phyloP scores from a whole-genome alignment of 495 filamentous ascomycete genomes.

The Rostrohypoxylon terebratum region DNA sequence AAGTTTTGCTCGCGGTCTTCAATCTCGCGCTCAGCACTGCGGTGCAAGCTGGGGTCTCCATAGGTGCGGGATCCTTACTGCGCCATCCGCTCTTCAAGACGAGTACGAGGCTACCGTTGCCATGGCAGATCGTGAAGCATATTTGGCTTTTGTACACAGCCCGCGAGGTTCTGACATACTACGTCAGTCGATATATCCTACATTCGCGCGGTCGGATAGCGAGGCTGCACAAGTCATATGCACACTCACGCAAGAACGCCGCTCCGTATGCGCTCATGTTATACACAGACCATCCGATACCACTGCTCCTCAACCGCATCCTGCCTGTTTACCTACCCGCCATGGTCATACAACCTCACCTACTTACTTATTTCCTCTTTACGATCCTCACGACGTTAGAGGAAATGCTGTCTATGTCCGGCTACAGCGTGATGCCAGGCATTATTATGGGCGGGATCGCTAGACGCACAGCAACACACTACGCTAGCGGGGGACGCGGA shows the following conservation, averaged over 20 bases:
- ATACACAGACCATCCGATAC: conserved; percentile 81
- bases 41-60: conserved; percentile 66
- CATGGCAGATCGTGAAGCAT: conserved; percentile 68
- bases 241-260: conserved; percentile 65
- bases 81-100: conserved; percentile 57
- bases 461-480: conserved; percentile 75
- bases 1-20: conserved; percentile 67
- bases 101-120: conserved; percentile 57
- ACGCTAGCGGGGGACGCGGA: conserved; percentile 67
- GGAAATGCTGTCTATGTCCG: conserved; percentile 80
- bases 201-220: conserved; percentile 59
- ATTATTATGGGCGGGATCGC: conserved; percentile 82
- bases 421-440: conserved; percentile 79
- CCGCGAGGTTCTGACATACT: conserved; percentile 73
- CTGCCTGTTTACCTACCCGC: conserved; percentile 81
- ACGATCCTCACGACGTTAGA: conserved; percentile 76
- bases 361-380: conserved; percentile 82
- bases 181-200: conserved; percentile 76
- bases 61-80: conserved; percentile 48
- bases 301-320: conserved; percentile 75
- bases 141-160: conserved; percentile 70
- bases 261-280: conserved; percentile 72
- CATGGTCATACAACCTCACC: conserved; percentile 72
- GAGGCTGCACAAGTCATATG: conserved; percentile 69
- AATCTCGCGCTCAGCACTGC: conserved; percentile 72